Base-by-base conservation (phyloP, 192 early-diverging fungal species). In the Geosiphon pyriformis region DNA sequence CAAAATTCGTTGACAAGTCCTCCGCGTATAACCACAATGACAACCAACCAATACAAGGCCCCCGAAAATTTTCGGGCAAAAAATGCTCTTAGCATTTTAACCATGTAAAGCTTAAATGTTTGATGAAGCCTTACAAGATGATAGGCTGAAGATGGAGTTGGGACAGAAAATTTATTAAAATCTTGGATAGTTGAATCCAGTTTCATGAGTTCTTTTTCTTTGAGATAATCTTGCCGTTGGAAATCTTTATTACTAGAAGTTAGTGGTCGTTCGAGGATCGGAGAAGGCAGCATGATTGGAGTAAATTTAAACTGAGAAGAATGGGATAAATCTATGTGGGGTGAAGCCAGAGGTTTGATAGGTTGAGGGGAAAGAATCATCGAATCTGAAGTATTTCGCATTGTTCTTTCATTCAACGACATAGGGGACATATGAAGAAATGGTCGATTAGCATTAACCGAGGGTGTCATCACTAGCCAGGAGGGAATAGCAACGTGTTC, bases 391-490 rank as follows among this genome's bases (percentile, higher is more conserved):
- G 0, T 33, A 26, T n/a, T 26, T 22, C 26, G 17, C 20, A 15
- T 35, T 47, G 8, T 61, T 42, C 25, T 46, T 20, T 27, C 30
- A 56, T 56, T 56, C 7, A 15, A 29, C 26, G 23, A 23, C 1
- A 57, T 31, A 57, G 55, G 29, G 18, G 55, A 30, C 17, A 53
- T 20, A 30, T 10, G 11, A 20, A n/a, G 29, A 7, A 57, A 29
- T 20, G 17, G 22, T n/a, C 25, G 55, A 31, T 26, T 27, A 47
- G 12, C 10, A 32, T 7, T 22, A 15, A 37, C 35, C 35, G 32
- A 37, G 10, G 61, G 61, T 17, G 61, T 64, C 61, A 64, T 64
- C 46, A 50, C 51, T 33, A 64, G 51, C 61, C 61, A 64, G 12
- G 31, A 37, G 4, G 61, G 61, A 27, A 64, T 18, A 22, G 15